Conservation (phyloP, 2,329 filamentous ascomycete species). For the Microsporum ferrugineum region DNA sequence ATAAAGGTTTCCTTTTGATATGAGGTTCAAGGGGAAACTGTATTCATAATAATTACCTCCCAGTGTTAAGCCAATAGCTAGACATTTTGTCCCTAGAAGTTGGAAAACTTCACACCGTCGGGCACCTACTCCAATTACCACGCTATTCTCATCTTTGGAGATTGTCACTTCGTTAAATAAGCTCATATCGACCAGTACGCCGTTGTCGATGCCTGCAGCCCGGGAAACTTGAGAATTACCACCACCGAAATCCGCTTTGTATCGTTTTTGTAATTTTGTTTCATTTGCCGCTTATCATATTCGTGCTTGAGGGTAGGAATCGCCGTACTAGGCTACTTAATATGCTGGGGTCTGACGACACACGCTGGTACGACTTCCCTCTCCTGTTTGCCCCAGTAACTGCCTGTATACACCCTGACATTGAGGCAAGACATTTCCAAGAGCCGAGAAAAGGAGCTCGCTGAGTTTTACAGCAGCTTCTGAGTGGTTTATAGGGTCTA, state of each 20-base stretch:
- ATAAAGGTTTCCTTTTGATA: neutral
- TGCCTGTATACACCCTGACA: too few relatives aligned
- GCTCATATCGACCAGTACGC: conserved; percentile 31
- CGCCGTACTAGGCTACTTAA: conserved; percentile 20
- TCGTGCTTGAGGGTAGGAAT: conserved; percentile 20
- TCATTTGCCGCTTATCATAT: conserved; percentile 18
- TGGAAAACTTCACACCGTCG: neutral
- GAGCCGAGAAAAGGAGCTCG: too few relatives aligned
- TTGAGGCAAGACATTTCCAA: too few relatives aligned
- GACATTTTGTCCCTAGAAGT: neutral
- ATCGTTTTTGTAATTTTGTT: neutral
- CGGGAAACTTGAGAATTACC: conserved; percentile 30
- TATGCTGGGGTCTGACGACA: conserved; percentile 20
- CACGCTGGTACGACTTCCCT: conserved; percentile 17
- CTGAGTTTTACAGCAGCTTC: too few relatives aligned
- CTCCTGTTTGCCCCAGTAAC: too few relatives aligned
- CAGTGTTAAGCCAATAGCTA: neutral
- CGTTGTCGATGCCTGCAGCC: conserved; percentile 28
- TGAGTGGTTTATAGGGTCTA: too few relatives aligned
- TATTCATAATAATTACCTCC: too few relatives aligned
- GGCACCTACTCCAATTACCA: neutral
- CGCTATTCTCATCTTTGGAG: neutral
- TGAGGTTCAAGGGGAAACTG: too few relatives aligned
- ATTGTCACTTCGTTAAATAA: neutral
- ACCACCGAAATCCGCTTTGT: neutral